These are phyloP conservation scores for Alternaria viburni DNA, from an alignment of 2,329 filamentous ascomycete genomes.

Conservation along the genomic window DNA sequence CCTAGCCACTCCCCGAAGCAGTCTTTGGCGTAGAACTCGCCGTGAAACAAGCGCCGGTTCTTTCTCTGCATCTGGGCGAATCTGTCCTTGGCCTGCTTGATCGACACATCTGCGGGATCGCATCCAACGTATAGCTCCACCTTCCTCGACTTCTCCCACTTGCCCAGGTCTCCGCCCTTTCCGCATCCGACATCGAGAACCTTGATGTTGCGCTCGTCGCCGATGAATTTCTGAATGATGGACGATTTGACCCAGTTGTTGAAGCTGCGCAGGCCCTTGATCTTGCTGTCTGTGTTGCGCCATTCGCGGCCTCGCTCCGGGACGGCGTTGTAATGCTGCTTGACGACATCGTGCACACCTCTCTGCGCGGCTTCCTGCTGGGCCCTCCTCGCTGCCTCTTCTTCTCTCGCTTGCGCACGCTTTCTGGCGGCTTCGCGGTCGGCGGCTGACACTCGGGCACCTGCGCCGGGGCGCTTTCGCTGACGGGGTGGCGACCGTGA, in stretches of 20 bases:
- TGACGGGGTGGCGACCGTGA: constrained; percentile 62
- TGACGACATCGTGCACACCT: constrained; percentile 82
- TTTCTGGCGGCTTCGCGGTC: constrained; percentile 72
- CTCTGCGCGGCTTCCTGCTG: constrained; percentile 51
- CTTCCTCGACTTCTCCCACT: constrained; percentile 90
- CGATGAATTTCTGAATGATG: constrained; percentile 88
- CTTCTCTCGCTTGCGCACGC: constrained; percentile 49
- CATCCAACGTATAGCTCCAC: constrained; percentile 94
- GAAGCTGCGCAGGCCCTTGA: constrained; percentile 91
- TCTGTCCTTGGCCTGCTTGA: constrained; percentile 86
- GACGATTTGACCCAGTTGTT: constrained; percentile 99
- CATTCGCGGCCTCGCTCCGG: constrained; percentile 93
- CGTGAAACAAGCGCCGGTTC: constrained; percentile 73
- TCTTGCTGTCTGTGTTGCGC: constrained; percentile 91
- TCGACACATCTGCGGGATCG: constrained; percentile 90
- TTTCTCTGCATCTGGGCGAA: constrained; percentile 75
- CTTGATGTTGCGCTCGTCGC: constrained; percentile 64
- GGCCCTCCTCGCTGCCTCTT: constrained; percentile 57
- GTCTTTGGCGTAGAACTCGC: constrained; percentile 87
- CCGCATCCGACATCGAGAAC: constrained; percentile 96
- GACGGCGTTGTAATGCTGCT: constrained; percentile 94
- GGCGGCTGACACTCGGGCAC: constrained; percentile 66
- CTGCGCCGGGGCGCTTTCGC: constrained; percentile 64
- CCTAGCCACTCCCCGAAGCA: constrained; percentile 87
- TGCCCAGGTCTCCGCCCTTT: constrained; percentile 92